These are phyloP conservation scores for Phytopythium mirpurense DNA, from an alignment of 352 stramenopile species.

Conservation along the genomic window DNA sequence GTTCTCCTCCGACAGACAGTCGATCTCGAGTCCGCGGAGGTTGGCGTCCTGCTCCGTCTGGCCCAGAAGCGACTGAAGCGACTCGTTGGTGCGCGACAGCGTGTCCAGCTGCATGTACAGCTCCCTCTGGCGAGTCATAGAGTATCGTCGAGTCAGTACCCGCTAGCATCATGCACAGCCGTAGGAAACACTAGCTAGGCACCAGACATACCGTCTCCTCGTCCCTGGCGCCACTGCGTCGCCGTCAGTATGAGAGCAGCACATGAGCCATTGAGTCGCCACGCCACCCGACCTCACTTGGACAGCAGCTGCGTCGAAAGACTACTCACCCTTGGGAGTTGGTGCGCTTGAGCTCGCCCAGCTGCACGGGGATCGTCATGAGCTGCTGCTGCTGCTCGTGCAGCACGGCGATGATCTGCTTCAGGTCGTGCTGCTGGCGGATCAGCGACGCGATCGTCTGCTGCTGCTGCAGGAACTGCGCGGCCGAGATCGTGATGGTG, in stretches of 20 bases:
- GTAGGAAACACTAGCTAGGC: too few relatives aligned
- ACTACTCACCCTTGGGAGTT: conserved; percentile 43
- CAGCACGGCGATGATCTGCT: conserved; percentile 70
- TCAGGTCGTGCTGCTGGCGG: conserved; percentile 78
- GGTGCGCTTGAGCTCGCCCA: conserved; percentile 59
- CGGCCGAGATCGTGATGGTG: conserved; percentile 57
- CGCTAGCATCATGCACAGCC: not conserved
- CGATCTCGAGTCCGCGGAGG: conserved; percentile 58
- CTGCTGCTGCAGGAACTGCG: conserved; percentile 77
- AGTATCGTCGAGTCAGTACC: conserved; percentile 3
- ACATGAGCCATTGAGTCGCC: conserved; percentile 3
- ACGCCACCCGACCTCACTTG: not conserved
- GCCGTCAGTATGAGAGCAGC: conserved; percentile 4
- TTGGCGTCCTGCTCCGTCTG: conserved; percentile 56
- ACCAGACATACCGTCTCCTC: conserved; percentile 39
- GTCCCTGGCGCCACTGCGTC: conserved; percentile 34
- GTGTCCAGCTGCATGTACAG: conserved; percentile 53
- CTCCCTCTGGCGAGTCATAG: conserved; percentile 26
- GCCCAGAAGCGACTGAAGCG: conserved; percentile 53
- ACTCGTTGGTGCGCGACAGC: conserved; percentile 56
- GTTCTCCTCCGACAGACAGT: conserved; percentile 76
- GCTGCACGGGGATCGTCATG: conserved; percentile 59
- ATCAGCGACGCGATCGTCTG: conserved; percentile 80
- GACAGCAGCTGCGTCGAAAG: not conserved
- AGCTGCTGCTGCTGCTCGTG: conserved; percentile 78